Evolutionary conservation across 352 stramenopile species (phyloP).

Genomic region (Globisporangium canariense): DNA sequence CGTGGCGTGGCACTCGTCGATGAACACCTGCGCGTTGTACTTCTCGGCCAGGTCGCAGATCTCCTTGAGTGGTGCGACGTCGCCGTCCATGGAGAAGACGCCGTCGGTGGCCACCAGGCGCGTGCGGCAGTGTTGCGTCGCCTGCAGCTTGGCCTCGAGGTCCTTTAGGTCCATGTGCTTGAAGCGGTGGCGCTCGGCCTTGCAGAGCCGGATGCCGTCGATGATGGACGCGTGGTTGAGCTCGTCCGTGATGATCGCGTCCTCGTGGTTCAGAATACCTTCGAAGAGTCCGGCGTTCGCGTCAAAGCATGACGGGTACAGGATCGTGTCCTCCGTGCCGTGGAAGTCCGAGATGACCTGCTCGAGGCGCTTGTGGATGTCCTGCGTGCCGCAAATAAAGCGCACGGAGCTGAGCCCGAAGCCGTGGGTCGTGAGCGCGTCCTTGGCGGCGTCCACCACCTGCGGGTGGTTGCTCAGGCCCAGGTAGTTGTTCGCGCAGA

Average conservation of each 20-base stretch:
- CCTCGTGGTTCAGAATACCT: slow-evolving; percentile 79
- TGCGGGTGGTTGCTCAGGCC: slow-evolving; percentile 87
- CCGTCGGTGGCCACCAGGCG: slow-evolving; percentile 92
- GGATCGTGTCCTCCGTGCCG: slow-evolving; percentile 92
- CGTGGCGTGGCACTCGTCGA: slow-evolving; percentile 94
- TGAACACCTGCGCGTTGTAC: slow-evolving; percentile 92
- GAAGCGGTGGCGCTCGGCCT: slow-evolving; percentile 91
- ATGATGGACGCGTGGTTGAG: slow-evolving; percentile 95
- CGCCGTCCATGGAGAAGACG: slow-evolving; percentile 95
- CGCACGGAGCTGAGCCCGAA: slow-evolving; percentile 91
- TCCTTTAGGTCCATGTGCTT: slow-evolving; percentile 93
- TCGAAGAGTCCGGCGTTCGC: slow-evolving; percentile 94
- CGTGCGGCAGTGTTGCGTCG: slow-evolving; percentile 87
- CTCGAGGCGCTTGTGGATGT: slow-evolving; percentile 94
- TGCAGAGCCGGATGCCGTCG: slow-evolving; percentile 92
- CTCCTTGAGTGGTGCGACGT: slow-evolving; percentile 88
- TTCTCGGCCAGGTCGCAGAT: slow-evolving; percentile 90
- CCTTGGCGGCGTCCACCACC: slow-evolving; percentile 82
- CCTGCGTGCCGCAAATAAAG: slow-evolving; percentile 94
- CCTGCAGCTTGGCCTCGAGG: slow-evolving; percentile 87
- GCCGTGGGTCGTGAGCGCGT: slow-evolving; percentile 80
- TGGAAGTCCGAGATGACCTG: slow-evolving; percentile 90
- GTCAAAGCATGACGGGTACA: slow-evolving; percentile 94
- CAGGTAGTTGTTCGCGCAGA: slow-evolving; percentile 95
- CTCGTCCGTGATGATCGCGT: slow-evolving; percentile 92